Evolutionary conservation across 805 yeast species (phyloP).

Genomic region (Pichia kluyveri): DNA sequence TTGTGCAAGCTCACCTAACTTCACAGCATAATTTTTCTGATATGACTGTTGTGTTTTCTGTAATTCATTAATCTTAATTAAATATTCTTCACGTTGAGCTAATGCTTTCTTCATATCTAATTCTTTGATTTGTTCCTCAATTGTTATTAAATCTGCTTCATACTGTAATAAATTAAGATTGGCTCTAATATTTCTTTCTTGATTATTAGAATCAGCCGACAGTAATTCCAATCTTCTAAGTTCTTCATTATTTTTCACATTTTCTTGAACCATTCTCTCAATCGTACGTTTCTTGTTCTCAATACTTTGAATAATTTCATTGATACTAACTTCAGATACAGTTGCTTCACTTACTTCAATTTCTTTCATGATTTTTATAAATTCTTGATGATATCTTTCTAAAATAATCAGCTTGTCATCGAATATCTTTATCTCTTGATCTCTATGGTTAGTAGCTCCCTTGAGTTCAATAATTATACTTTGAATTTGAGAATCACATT

Average conservation of each 20-base stretch:
- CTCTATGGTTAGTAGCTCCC: not conserved
- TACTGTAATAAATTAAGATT: constrained; percentile 37
- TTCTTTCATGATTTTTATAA: constrained; percentile 36
- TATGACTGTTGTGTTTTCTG: constrained; percentile 41
- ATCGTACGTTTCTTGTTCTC: not conserved
- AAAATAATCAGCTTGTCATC: constrained; percentile 22
- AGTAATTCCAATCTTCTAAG: constrained; percentile 60
- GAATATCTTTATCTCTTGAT: not conserved
- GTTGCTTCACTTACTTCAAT: constrained; percentile 24
- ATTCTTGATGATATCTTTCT: constrained; percentile 33
- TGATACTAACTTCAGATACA: constrained; percentile 2
- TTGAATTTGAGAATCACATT: not conserved
- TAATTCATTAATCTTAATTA: constrained; percentile 44
- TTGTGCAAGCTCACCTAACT: constrained; percentile 80
- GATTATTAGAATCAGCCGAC: constrained; percentile 42
- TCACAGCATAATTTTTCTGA: constrained; percentile 61
- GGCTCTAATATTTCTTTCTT: constrained; percentile 49
- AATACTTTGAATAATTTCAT: no score
- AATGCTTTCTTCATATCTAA: constrained; percentile 41
- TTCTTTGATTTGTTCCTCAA: constrained; percentile 20
- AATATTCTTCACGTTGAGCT: constrained; percentile 49
- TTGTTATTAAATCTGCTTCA: constrained; percentile 26
- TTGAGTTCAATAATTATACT: not conserved
- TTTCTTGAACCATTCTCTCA: not conserved
- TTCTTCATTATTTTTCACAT: constrained; percentile 38